Evolutionary conservation across 164 flowering plant species (phyloP).

Genomic region (Berberis vulgaris): DNA sequence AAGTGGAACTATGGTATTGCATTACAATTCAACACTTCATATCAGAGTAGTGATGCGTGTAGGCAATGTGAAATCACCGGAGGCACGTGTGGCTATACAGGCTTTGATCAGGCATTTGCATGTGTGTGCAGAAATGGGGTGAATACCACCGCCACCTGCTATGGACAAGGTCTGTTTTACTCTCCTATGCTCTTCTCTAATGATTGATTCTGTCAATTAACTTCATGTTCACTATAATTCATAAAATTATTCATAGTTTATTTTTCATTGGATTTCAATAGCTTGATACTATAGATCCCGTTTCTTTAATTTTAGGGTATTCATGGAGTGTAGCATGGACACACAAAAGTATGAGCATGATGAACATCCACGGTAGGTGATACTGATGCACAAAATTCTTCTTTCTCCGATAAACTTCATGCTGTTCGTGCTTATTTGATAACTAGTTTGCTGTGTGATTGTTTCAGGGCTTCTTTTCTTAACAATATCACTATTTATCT

Average conservation of each 20-base stretch:
- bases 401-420: no score
- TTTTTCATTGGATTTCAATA: no score
- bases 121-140: conserved; percentile 44
- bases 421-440: no score
- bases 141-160: conserved; percentile 45
- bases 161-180: conserved; percentile 37
- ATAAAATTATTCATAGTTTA: no score
- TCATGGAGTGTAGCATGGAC: conserved; percentile 43
- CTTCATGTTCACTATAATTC: background rate
- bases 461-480: no score
- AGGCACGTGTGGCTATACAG: conserved; percentile 49
- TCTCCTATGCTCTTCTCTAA: background rate
- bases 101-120: conserved; percentile 29
- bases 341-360: conserved; percentile 7
- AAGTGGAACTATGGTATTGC: conserved; percentile 52
- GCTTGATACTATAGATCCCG: background rate
- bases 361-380: conserved; percentile 18
- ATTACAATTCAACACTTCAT: conserved; percentile 35
- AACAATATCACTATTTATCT: no score
- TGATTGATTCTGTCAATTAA: background rate
- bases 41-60: conserved; percentile 21
- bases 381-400: no score
- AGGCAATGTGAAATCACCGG: conserved; percentile 47
- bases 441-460: no score
- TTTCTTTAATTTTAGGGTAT: conserved; percentile 25